These are phyloP conservation scores for Alternaria sp. DNA, from an alignment of 2,329 filamentous ascomycete genomes.

Conservation along the genomic window DNA sequence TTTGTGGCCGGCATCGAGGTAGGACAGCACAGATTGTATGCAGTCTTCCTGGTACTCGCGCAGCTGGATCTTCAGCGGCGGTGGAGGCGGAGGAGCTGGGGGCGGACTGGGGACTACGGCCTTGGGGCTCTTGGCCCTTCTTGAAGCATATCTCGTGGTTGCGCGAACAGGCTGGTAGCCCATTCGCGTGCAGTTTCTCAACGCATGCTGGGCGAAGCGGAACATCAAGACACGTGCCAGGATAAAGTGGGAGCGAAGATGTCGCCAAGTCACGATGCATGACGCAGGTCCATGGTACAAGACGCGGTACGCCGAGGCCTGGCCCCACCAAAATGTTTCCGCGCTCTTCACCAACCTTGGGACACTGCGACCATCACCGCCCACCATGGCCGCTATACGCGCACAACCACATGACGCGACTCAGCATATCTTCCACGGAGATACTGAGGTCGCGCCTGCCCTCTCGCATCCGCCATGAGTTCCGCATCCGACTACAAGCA, in stretches of 20 bases:
- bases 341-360: neutral
- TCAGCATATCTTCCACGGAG: neutral
- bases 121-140: neutral
- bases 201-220: constrained; percentile 36
- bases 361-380: constrained; percentile 5
- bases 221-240: constrained; percentile 39
- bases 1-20: constrained; percentile 74
- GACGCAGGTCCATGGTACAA: constrained; percentile 7
- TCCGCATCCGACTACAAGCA: constrained; percentile 18
- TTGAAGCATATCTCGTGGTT: constrained; percentile 26
- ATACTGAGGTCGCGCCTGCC: neutral
- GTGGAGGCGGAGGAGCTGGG: constrained; percentile 11
- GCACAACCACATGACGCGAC: neutral
- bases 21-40: constrained; percentile 77
- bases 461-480: constrained; percentile 18
- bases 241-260: constrained; percentile 18
- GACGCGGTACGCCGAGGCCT: constrained; percentile 9
- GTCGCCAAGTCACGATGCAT: constrained; percentile 31
- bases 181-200: constrained; percentile 28
- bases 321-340: constrained; percentile 8
- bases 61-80: constrained; percentile 61
- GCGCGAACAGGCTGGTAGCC: constrained; percentile 9
- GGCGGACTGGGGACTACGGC: neutral
- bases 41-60: constrained; percentile 91
- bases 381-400: constrained; percentile 16